Evolutionary conservation across 2,329 filamentous ascomycete species (phyloP), one percentile per base, ranked within the genome.

Genomic region (Fusarium dlaminii): DNA sequence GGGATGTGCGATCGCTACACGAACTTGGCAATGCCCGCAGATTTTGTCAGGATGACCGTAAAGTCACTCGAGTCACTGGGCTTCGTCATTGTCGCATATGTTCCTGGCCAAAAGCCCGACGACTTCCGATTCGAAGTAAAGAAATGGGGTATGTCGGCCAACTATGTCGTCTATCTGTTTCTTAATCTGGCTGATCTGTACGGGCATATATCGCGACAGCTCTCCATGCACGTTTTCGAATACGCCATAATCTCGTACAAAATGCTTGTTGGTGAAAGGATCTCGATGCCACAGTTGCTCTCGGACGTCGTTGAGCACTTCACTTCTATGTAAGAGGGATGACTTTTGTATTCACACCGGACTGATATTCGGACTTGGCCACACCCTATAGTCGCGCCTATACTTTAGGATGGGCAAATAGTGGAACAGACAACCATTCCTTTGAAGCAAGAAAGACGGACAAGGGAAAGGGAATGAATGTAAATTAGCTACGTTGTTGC

Each of bases 31-130:
- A 40, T 45, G 36, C 27, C 13, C 2, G 22, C 18, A 13, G 45
- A 67, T 8, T 39, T 42, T 22, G 36, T 40, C 8, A 56, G 9
- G 4, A 49, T 63, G 54, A 60, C 36, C 1, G 7, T 67, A 22
- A 67, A 71, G 29, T 64, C 42, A 6, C 42, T 72, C 3, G 58
- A 63, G 22, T 59, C 67, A 11, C 8, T 63, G 22, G 69, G 63
- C 2, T 71, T 46, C 22, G 13, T 15, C 8, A 52, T 72, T 18
- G 29, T 46, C 13, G 69, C 67, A 1, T 67, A 34, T 30, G 34
- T 64, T 2, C 62, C 67, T 2, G 37, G 37, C 22, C 24, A 56
- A 12, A 3, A 6, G 5, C 6, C 42, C 12, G 1, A 8, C 3
- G 36, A 18, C 17, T 27, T 34, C 12, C 37, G 48, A 20, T 29